phyloP scores from a whole-genome alignment of 192 early-diverging fungal species.

The Podila epigama region DNA sequence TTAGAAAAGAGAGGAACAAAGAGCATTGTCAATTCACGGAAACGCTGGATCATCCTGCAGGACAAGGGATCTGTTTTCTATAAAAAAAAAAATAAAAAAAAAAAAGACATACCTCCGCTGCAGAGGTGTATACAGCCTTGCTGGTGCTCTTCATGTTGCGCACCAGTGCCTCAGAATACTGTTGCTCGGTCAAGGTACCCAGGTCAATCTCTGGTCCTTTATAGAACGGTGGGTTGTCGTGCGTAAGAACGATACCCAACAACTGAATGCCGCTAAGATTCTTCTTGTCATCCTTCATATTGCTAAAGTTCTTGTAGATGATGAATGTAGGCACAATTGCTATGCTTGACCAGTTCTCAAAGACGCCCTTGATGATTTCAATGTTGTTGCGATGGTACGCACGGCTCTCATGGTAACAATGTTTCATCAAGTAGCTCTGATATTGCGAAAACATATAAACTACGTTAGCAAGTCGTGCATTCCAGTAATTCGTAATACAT shows the following conservation, averaged over 20 bases:
- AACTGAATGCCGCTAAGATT: conserved; percentile 68
- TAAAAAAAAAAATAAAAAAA: too few species aligned
- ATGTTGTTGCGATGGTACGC: conserved; percentile 60
- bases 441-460: background rate
- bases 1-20: background rate
- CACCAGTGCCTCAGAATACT: conserved; percentile 55
- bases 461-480: background rate
- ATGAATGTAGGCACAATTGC: conserved; percentile 67
- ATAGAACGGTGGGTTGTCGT: conserved; percentile 59
- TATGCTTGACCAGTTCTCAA: conserved; percentile 68
- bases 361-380: conserved; percentile 62
- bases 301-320: conserved; percentile 54
- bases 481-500: too few species aligned
- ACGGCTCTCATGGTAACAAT: conserved; percentile 47
- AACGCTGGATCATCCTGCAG: too few species aligned
- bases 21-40: too few species aligned
- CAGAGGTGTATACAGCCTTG: conserved; percentile 52
- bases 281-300: conserved; percentile 49
- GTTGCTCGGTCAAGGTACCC: conserved; percentile 34
- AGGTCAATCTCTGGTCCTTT: conserved; percentile 49
- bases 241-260: conserved; percentile 60
- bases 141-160: conserved; percentile 49
- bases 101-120: conserved; percentile 59
- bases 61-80: too few species aligned
- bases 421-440: conserved; percentile 56